These are phyloP conservation scores for Neurospora sp. DNA, from an alignment of 495 filamentous ascomycete genomes.

Conservation along the genomic window DNA sequence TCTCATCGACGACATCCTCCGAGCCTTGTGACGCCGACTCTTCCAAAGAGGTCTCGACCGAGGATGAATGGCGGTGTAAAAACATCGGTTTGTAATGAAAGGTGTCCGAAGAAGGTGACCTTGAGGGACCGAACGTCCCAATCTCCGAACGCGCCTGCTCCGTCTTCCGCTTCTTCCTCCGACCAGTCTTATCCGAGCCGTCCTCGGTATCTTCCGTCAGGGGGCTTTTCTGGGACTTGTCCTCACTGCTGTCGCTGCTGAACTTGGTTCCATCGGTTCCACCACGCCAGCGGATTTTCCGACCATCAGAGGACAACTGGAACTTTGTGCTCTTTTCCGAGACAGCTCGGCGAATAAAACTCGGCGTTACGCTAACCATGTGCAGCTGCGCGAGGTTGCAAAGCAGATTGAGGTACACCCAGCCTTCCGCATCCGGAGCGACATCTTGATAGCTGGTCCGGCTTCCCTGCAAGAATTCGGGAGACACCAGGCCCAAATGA, in stretches of 20 bases:
- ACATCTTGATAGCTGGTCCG: conserved; percentile 27
- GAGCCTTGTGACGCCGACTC: conserved; percentile 24
- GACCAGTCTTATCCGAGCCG: conserved; percentile 22
- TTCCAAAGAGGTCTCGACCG: conserved; percentile 33
- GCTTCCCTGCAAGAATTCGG: conserved; percentile 19
- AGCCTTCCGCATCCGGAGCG: conserved; percentile 47
- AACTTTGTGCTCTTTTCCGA: conserved; percentile 55
- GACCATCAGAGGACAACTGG: conserved; percentile 62
- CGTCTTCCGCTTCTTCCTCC: conserved; percentile 33
- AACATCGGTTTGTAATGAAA: conserved; percentile 60
- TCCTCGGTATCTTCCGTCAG: conserved; percentile 30
- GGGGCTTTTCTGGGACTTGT: conserved; percentile 29
- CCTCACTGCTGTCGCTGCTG: conserved; percentile 45
- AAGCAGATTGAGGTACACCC: conserved; percentile 76
- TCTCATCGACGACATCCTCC: conserved; percentile 21
- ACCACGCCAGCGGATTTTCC: conserved; percentile 64
- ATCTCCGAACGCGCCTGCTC: conserved; percentile 3
- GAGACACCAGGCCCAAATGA: conserved; percentile 54
- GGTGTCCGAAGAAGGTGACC: conserved; percentile 30
- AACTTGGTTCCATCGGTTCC: conserved; percentile 48
- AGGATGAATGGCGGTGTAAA: conserved; percentile 32
- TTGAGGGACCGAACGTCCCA: conserved; percentile 26
- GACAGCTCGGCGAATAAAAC: conserved; percentile 61
- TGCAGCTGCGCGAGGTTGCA: conserved; percentile 74
- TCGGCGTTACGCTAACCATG: conserved; percentile 63